Conservation (phyloP, 805 yeast genomes). For the Candida orba region DNA sequence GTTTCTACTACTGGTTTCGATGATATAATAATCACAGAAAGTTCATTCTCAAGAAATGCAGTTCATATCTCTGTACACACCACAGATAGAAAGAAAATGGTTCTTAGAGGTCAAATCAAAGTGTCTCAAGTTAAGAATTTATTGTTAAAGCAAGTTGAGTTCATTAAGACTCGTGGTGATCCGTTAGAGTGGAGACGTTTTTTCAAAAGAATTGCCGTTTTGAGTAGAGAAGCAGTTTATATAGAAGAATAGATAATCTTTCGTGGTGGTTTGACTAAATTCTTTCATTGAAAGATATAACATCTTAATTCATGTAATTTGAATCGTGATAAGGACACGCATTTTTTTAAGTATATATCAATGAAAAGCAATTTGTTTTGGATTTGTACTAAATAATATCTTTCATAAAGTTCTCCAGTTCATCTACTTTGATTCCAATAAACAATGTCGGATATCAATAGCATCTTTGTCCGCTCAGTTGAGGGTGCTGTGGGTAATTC, state of each 20-base stretch:
- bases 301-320: too few species aligned
- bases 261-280: neutral
- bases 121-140: slow-evolving; percentile 33
- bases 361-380: neutral
- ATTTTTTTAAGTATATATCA: neutral
- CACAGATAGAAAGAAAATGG: slow-evolving; percentile 38
- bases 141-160: slow-evolving; percentile 42
- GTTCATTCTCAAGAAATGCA: slow-evolving; percentile 4
- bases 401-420: too few species aligned
- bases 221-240: slow-evolving; percentile 52
- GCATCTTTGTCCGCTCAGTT: slow-evolving; percentile 24
- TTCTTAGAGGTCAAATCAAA: slow-evolving; percentile 39
- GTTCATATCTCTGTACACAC: slow-evolving; percentile 27
- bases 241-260: slow-evolving; percentile 23
- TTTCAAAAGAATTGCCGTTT: slow-evolving; percentile 47
- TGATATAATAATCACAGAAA: slow-evolving; percentile 7
- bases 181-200: slow-evolving; percentile 70
- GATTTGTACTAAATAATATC: neutral
- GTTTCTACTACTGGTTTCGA: slow-evolving; percentile 23
- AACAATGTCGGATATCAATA: slow-evolving; percentile 11
- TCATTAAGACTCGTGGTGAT: slow-evolving; percentile 52
- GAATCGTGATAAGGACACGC: neutral
- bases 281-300: too few species aligned
- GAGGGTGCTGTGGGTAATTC: slow-evolving; percentile 36
- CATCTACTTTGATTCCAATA: neutral